Evolutionary conservation across 2,329 filamentous ascomycete genomes (phyloP).

Genomic region (Leptographium lundbergii): DNA sequence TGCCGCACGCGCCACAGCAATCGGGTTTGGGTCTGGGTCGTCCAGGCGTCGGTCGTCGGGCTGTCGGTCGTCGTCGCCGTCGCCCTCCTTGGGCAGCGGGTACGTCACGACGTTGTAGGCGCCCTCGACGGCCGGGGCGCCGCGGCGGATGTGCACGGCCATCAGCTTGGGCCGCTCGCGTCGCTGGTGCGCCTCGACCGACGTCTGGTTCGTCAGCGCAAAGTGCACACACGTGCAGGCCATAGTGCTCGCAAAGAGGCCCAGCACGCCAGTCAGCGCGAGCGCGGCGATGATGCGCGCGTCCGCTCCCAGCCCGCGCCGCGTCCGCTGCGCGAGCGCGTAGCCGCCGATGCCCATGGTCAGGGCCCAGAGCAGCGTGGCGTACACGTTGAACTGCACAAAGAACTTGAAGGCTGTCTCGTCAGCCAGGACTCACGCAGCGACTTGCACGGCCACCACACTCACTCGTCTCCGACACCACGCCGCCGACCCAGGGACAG

Average conservation of each 20-base stretch:
- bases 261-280: slow-evolving; percentile 58
- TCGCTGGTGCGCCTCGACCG: slow-evolving; percentile 62
- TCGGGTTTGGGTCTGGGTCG: not conserved
- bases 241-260: slow-evolving; percentile 73
- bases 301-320: slow-evolving; percentile 34
- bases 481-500: slow-evolving; percentile 93
- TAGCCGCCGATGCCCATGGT: slow-evolving; percentile 51
- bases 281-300: slow-evolving; percentile 47
- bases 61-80: not conserved
- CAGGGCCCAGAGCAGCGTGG: slow-evolving; percentile 52
- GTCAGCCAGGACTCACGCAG: not conserved
- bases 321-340: slow-evolving; percentile 1
- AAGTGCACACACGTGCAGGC: slow-evolving; percentile 57
- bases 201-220: slow-evolving; percentile 63
- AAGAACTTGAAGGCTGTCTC: slow-evolving; percentile 73
- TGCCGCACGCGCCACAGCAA: not conserved
- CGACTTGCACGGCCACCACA: slow-evolving; percentile 6
- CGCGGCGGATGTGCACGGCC: slow-evolving; percentile 55
- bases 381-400: slow-evolving; percentile 71
- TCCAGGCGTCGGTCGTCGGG: no score
- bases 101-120: slow-evolving; percentile 26
- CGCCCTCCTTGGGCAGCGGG: slow-evolving; percentile 8
- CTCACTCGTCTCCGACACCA: slow-evolving; percentile 68
- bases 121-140: slow-evolving; percentile 34
- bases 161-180: slow-evolving; percentile 54